These are phyloP conservation scores for Mortierella sp. DNA, from an alignment of 371 early-diverging fungal genomes.

Conservation along the genomic window DNA sequence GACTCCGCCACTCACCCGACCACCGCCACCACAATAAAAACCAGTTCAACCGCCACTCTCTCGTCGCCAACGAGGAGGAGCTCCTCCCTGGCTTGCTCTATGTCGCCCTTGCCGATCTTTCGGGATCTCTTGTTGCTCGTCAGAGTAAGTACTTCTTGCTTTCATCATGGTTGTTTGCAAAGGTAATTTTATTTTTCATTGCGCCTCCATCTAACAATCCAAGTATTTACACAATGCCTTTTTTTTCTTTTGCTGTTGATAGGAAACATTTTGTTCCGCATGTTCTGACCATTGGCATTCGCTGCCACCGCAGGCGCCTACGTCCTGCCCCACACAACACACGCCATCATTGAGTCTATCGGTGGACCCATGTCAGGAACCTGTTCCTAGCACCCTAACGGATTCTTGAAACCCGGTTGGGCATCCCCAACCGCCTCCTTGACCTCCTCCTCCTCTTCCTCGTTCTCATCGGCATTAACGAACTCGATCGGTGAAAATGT, in stretches of 20 bases:
- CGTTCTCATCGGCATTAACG: not conserved
- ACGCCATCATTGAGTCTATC: constrained; percentile 32
- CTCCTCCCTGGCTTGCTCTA: constrained; percentile 48
- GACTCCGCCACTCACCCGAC: not conserved
- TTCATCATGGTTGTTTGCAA: not conserved
- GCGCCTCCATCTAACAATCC: too few relatives aligned
- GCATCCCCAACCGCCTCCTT: not conserved
- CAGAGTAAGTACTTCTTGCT: constrained; percentile 24
- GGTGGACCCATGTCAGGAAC: constrained; percentile 16
- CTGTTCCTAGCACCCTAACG: not conserved
- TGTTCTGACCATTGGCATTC: constrained; percentile 47
- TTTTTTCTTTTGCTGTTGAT: not conserved
- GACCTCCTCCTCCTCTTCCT: constrained; percentile 7
- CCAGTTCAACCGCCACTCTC: constrained; percentile 15
- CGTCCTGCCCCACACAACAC: constrained; percentile 41
- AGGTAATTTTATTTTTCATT: not conserved
- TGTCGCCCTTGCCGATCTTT: constrained; percentile 43
- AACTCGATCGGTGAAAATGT: not conserved
- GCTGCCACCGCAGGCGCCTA: constrained; percentile 50
- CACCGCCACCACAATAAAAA: not conserved
- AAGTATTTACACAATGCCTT: not conserved
- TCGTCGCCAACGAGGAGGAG: constrained; percentile 36
- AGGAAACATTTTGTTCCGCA: constrained; percentile 50
- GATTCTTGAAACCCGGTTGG: not conserved
- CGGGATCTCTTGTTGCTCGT: constrained; percentile 47